Percentiles rank a stretch among this genome's conserved stretches.
Evolutionary conservation across 2,329 filamentous ascomycete genomes (phyloP).

Genomic region (Penicillium sp.): DNA sequence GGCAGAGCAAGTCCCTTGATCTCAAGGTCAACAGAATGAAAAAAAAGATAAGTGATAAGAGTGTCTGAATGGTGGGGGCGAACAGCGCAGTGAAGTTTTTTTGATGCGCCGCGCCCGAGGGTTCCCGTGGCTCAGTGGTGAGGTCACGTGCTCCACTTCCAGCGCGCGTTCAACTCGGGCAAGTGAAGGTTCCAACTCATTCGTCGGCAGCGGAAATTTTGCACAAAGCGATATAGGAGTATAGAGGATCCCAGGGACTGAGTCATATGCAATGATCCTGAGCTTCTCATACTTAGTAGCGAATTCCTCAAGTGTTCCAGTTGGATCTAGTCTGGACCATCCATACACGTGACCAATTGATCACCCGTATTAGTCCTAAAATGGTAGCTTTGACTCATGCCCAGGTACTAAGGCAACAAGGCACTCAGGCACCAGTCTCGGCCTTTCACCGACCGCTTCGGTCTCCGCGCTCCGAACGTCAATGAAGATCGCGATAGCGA

Average conservation of each 20-base stretch:
- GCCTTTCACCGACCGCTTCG: no score
- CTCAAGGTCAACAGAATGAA: no score
- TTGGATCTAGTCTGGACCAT: no score
- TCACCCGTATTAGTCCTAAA: slow-evolving; percentile 5
- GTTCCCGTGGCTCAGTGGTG: slow-evolving; percentile 17
- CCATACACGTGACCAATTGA: neutral
- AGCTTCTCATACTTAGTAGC: no score
- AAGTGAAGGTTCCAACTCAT: neutral
- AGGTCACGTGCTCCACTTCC: slow-evolving; percentile 5
- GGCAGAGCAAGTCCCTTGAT: no score
- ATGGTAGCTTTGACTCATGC: neutral
- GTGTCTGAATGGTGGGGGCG: slow-evolving; percentile 5
- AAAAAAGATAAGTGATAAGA: slow-evolving; percentile 16
- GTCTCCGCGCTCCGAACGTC: no score
- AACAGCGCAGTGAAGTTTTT: slow-evolving; percentile 10
- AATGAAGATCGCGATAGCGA: no score
- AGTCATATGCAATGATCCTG: no score
- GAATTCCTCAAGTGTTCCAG: no score
- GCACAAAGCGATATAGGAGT: no score
- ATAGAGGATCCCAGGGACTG: no score
- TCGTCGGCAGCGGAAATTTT: no score
- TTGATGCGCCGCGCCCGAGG: neutral
- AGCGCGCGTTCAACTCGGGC: slow-evolving; percentile 16
- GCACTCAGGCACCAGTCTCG: neutral
- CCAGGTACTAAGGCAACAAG: neutral